phyloP scores from a whole-genome alignment of 2,329 filamentous ascomycete species.

The Cadophora sp. region DNA sequence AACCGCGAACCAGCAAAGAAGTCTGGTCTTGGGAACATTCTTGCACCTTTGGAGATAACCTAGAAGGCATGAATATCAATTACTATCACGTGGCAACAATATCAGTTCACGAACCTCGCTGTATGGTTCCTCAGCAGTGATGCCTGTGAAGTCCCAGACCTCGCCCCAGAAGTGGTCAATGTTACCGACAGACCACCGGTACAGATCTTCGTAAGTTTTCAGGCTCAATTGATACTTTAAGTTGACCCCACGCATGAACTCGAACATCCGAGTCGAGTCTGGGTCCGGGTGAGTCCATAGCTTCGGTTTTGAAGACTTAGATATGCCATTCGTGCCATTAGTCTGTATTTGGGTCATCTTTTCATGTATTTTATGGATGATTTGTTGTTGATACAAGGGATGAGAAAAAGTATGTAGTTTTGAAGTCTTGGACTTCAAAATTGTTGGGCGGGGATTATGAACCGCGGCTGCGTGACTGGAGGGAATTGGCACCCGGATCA shows the following conservation, averaged over 20 bases:
- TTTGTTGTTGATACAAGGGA: neutral
- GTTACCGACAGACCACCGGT: constrained; percentile 84
- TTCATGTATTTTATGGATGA: neutral
- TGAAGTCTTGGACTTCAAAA: neutral
- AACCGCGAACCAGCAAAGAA: constrained; percentile 83
- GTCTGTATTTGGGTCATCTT: neutral
- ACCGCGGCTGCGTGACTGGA: neutral
- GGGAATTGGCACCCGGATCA: neutral
- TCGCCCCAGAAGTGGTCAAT: constrained; percentile 83
- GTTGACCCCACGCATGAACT: constrained; percentile 74
- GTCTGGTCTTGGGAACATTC: constrained; percentile 84
- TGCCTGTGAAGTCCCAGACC: constrained; percentile 81
- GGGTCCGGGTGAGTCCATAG: constrained; percentile 78
- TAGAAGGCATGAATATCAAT: constrained; percentile 45
- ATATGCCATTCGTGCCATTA: constrained; percentile 13
- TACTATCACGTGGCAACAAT: constrained; percentile 14
- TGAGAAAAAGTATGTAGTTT: neutral
- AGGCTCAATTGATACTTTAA: constrained; percentile 68
- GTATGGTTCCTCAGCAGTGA: constrained; percentile 71
- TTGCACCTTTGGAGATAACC: constrained; percentile 70
- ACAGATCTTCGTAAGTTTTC: constrained; percentile 74
- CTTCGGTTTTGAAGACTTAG: constrained; percentile 25
- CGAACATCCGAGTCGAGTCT: constrained; percentile 71
- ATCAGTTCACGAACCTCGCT: constrained; percentile 55
- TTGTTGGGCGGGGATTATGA: constrained; percentile 7